These are phyloP conservation scores for Vitis amurensis DNA, from an alignment of 164 flowering plant genomes.

Conservation along the genomic window DNA sequence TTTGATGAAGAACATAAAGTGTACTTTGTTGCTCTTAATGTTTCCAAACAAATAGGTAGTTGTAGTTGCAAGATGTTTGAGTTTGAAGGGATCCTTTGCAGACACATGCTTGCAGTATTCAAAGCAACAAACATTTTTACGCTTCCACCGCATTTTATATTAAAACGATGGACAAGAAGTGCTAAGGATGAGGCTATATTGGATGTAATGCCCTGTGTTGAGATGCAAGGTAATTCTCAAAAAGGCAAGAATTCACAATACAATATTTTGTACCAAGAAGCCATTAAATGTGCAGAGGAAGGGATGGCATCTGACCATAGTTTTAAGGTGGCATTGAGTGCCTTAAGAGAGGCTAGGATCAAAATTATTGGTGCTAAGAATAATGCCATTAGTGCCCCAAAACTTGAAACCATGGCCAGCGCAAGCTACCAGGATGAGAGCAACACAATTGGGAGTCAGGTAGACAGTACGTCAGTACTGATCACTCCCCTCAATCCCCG, in stretches of 20 bases:
- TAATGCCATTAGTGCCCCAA: conserved; percentile 23
- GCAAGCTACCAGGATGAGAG: conserved; percentile 21
- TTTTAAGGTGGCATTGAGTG: conserved; percentile 33
- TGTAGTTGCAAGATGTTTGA: conserved; percentile 41
- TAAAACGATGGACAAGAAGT: conserved; percentile 37
- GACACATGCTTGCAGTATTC: conserved; percentile 36
- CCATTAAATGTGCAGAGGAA: conserved; percentile 41
- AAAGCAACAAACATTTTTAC: conserved; percentile 28
- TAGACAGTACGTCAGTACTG: conserved; percentile 13
- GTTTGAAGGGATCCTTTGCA: conserved; percentile 36
- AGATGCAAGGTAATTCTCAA: conserved; percentile 23
- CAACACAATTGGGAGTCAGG: conserved; percentile 13
- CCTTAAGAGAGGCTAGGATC: conserved; percentile 32
- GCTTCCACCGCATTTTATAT: conserved; percentile 36
- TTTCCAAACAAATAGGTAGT: conserved; percentile 24
- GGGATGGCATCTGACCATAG: conserved; percentile 42
- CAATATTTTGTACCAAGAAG: conserved; percentile 37
- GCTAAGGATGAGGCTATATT: conserved; percentile 28
- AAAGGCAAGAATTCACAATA: conserved; percentile 35
- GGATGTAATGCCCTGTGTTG: conserved; percentile 17
- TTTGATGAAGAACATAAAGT: conserved; percentile 31
- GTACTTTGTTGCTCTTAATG: conserved; percentile 22
- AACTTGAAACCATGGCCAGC: conserved; percentile 15
- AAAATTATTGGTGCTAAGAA: conserved; percentile 38
- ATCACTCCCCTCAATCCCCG: conserved; percentile 5